These are phyloP conservation scores for Phytophthora megakarya DNA, from an alignment of 352 stramenopile genomes.

Conservation along the genomic window DNA sequence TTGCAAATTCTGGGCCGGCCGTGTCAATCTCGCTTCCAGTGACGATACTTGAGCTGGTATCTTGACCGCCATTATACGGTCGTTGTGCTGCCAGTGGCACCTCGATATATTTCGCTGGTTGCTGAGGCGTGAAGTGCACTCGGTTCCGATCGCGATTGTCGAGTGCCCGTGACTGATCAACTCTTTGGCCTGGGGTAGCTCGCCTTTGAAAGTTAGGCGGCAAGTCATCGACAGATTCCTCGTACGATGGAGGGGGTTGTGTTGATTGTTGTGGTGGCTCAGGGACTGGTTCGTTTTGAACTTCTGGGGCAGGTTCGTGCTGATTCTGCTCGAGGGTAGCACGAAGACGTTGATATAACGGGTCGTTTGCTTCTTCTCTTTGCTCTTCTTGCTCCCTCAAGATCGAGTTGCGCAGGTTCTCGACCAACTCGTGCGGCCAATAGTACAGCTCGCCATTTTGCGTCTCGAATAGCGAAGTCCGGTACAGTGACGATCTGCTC, in stretches of 20 bases:
- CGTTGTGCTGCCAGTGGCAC: constrained; percentile 27
- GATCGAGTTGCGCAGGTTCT: constrained; percentile 39
- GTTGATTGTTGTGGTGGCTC: constrained; percentile 6
- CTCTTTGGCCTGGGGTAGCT: neutral
- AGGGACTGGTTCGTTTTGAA: neutral
- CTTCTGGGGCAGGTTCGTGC: neutral
- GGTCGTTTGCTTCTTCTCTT: constrained; percentile 28
- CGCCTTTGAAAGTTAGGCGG: constrained; percentile 22
- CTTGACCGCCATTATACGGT: constrained; percentile 9
- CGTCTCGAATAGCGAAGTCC: constrained; percentile 27
- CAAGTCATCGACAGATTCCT: constrained; percentile 7
- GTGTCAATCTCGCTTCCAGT: constrained; percentile 31
- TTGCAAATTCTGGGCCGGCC: constrained; percentile 24
- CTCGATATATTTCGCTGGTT: constrained; percentile 25
- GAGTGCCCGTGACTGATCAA: constrained; percentile 5
- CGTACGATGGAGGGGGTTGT: constrained; percentile 4
- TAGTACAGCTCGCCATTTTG: constrained; percentile 47
- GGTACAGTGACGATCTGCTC: constrained; percentile 18
- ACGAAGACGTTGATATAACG: constrained; percentile 33
- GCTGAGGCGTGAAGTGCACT: constrained; percentile 21
- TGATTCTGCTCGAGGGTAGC: constrained; percentile 23
- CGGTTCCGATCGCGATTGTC: constrained; percentile 13
- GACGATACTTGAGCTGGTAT: constrained; percentile 26
- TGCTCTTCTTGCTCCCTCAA: constrained; percentile 33
- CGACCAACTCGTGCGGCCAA: constrained; percentile 45